Percentiles rank a stretch among this genome's conserved stretches.
Conservation (phyloP, 805 yeast genomes). For the Metschnikowia kunwiensis region DNA sequence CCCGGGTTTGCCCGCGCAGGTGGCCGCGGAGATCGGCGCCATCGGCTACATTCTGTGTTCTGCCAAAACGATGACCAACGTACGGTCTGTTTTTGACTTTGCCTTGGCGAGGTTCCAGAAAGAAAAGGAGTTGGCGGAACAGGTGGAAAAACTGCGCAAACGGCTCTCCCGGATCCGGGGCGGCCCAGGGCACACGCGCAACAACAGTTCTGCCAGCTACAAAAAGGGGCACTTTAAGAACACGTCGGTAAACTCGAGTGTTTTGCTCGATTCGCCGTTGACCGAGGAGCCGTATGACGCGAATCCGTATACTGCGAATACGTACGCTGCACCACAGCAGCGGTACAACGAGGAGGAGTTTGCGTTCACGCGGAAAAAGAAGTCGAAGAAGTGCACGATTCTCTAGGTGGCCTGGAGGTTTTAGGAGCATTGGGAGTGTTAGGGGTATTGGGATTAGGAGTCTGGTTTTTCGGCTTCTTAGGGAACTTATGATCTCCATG, state of each 20-base stretch:
- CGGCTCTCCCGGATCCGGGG: slow-evolving; percentile 35
- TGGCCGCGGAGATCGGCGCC: slow-evolving; percentile 64
- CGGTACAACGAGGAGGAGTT: slow-evolving; percentile 41
- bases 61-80: slow-evolving; percentile 65
- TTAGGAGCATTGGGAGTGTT: neutral
- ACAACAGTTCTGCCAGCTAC: slow-evolving; percentile 18
- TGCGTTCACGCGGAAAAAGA: slow-evolving; percentile 36
- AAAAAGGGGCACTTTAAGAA: slow-evolving; percentile 38
- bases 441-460: neutral
- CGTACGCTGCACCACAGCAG: slow-evolving; percentile 7
- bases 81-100: slow-evolving; percentile 62
- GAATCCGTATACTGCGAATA: slow-evolving; percentile 35
- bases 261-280: slow-evolving; percentile 39
- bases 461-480: neutral
- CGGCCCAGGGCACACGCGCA: slow-evolving; percentile 20
- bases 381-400: slow-evolving; percentile 33
- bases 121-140: slow-evolving; percentile 34
- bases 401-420: slow-evolving; percentile 4
- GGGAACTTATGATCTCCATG: no score
- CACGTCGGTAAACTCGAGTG: slow-evolving; percentile 35
- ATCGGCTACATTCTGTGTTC: slow-evolving; percentile 75
- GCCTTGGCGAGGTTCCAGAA: slow-evolving; percentile 49
- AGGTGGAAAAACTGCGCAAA: slow-evolving; percentile 34
- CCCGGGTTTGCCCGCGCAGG: slow-evolving; percentile 47
- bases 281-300: slow-evolving; percentile 28